Percentiles rank a stretch among this genome's conserved stretches.
phyloP scores from a whole-genome alignment of 2,329 filamentous ascomycete species.

The Phialophora tarda region DNA sequence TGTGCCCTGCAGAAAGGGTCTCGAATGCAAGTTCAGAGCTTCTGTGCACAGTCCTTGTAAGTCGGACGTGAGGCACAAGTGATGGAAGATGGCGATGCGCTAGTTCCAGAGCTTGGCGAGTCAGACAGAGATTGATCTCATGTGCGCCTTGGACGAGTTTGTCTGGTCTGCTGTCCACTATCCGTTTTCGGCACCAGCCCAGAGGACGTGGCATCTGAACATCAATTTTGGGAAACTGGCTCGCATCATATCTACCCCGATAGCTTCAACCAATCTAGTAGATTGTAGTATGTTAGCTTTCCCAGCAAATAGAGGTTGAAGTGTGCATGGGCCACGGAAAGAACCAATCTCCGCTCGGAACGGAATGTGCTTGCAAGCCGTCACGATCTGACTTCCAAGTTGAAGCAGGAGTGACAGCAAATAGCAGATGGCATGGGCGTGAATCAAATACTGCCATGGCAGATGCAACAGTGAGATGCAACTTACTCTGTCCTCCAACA shows the following conservation, averaged over 20 bases:
- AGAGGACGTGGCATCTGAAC: not conserved
- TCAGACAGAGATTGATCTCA: not conserved
- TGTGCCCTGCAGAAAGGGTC: constrained; percentile 7
- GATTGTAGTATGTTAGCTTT: too few relatives aligned
- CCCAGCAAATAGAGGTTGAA: not conserved
- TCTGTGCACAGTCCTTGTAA: not conserved
- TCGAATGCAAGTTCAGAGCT: not conserved
- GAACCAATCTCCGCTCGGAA: not conserved
- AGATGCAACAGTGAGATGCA: not conserved
- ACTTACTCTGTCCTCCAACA: not conserved
- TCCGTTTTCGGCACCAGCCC: not conserved
- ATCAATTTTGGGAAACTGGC: not conserved
- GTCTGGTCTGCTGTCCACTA: not conserved
- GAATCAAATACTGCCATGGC: too few relatives aligned
- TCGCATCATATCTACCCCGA: not conserved
- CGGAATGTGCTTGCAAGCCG: not conserved
- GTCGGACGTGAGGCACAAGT: not conserved
- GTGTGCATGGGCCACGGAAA: not conserved
- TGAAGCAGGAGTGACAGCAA: not conserved
- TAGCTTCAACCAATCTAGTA: not conserved
- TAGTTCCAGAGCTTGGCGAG: not conserved
- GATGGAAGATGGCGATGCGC: not conserved
- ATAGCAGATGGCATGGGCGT: not conserved
- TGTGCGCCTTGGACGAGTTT: too few relatives aligned
- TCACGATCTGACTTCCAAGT: not conserved